A percentile compares a stretch with the other conserved stretches of the same genome.
These are phyloP conservation scores for Lithocarpus polystachyus DNA, from an alignment of 306 rosid species.

Conservation along the genomic window DNA sequence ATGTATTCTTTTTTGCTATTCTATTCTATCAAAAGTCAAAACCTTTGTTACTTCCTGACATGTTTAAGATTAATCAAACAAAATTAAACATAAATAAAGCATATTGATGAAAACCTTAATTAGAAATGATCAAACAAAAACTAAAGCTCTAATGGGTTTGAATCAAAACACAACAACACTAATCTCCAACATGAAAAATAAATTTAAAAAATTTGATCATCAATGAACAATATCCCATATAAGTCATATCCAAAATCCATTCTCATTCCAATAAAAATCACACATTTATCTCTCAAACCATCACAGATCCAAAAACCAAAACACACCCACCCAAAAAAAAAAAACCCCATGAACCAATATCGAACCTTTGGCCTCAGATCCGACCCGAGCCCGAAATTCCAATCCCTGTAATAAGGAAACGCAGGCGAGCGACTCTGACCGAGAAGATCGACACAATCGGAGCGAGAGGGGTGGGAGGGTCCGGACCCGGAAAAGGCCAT, in stretches of 20 bases:
- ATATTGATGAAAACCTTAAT: background rate
- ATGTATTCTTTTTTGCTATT: too few species aligned
- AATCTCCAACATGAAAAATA: background rate
- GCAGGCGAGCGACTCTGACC: slow-evolving; percentile 42
- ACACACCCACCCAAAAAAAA: background rate
- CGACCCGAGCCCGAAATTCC: slow-evolving; percentile 51
- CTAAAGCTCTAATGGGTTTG: background rate
- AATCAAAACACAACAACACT: background rate
- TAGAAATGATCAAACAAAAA: background rate
- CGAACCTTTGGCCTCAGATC: slow-evolving; percentile 79
- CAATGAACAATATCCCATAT: background rate
- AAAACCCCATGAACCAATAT: slow-evolving; percentile 5
- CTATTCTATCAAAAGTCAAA: too few species aligned
- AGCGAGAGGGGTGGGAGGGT: slow-evolving; percentile 28
- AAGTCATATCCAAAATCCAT: background rate
- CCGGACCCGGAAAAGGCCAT: slow-evolving; percentile 31
- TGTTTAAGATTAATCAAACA: too few species aligned
- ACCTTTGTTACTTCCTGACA: too few species aligned
- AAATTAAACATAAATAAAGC: background rate
- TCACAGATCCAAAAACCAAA: slow-evolving; percentile 28
- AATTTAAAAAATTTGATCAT: background rate
- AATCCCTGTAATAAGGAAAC: slow-evolving; percentile 71
- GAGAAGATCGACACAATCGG: slow-evolving; percentile 56
- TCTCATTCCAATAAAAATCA: background rate
- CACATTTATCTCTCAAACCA: background rate